These are phyloP conservation scores for Vaccinium vitisidaea DNA, from an alignment of 148 eudicot species.

Conservation along the genomic window DNA sequence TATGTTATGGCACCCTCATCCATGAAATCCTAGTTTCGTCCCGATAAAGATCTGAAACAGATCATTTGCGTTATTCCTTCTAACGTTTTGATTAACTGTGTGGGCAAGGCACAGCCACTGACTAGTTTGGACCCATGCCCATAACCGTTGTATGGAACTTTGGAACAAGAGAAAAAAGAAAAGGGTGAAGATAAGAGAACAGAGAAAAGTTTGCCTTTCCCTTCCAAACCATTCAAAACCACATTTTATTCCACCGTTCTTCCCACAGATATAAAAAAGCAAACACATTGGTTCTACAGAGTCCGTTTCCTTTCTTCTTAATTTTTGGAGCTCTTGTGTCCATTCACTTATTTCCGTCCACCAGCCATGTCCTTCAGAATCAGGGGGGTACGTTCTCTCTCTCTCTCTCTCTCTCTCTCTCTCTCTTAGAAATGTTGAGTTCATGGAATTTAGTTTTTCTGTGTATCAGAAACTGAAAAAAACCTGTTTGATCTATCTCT, in stretches of 20 bases:
- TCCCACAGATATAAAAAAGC: background rate
- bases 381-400: slow-evolving; percentile 16
- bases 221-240: slow-evolving; percentile 8
- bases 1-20: too few species aligned
- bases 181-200: background rate
- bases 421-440: background rate
- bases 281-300: too few species aligned
- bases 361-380: slow-evolving; percentile 17
- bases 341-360: background rate
- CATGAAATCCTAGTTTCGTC: too few species aligned
- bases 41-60: background rate
- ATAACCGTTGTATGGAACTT: background rate
- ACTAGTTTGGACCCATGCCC: background rate
- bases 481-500: background rate
- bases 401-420: background rate
- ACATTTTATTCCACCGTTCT: background rate
- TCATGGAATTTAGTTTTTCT: background rate
- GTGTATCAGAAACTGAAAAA: background rate
- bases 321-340: slow-evolving; percentile 1
- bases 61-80: background rate
- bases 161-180: background rate
- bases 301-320: background rate
- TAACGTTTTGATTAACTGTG: background rate
- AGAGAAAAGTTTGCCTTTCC: too few species aligned
- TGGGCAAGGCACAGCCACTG: background rate